Base-by-base conservation (phyloP, 805 yeast genomes). In the Naumovozyma castellii region DNA sequence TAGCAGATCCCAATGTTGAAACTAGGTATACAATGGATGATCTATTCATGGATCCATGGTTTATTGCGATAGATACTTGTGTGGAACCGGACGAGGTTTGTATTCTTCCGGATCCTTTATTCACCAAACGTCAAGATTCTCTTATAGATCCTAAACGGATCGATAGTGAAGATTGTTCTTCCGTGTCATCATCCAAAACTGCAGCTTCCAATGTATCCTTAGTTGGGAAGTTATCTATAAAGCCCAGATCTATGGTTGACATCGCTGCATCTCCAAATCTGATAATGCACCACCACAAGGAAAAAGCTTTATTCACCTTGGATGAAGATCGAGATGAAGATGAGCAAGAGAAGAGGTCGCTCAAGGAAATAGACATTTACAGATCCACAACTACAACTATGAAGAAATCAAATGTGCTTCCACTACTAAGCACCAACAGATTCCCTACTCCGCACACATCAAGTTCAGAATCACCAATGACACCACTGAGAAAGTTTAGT, bases 41-140 rank as follows among this genome's bases (percentile, higher is more conserved):
- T 18, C 60, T 83, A 27, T 73, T 78, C 44, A 50, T 65, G 2
- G 87, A 82, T 49, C 76, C 80, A 9, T 82, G 83, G 78, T 81
- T 82, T 54, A 62, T 60, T 20, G 47, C 61, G 3, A 62, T 80
- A 35, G 83, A 75, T 45, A 72, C 75, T 65, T 82, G 90, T 54
- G 40, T 54, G 18, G 53, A 49, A 17, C 43, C 43, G 8, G 45
- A 44, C 32, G 27, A 22, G 6, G 27, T 22, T 22, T 22, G 54
- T 46, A 18, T 18, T 27, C 10, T 20, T 20, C 17, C 29, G 29
- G 27, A 22, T 22, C 27, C 27, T 6, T 10, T 22, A 22, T 6
- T 22, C 10, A 6, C 27, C 6, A 22, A 10, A 10, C 6, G 10
- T 22, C 6, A 6, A 6, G 27, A 22, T 22, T 22, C 9, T 22